Evolutionary conservation across 2,329 filamentous ascomycete species (phyloP).

Genomic region (Zymoseptoria crescenta): DNA sequence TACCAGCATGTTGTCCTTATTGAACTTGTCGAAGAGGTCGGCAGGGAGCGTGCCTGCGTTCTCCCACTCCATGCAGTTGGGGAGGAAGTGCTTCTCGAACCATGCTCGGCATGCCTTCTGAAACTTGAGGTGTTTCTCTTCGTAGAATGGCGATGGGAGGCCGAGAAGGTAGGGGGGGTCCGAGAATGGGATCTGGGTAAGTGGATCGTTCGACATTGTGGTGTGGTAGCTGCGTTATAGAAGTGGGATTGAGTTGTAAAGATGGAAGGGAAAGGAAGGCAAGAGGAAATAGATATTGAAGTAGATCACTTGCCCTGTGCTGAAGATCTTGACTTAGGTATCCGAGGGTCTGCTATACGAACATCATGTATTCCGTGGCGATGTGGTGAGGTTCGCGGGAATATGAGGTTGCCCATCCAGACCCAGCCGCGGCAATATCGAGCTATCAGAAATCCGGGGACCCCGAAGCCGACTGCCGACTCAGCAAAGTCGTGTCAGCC

Average conservation of each 20-base stretch:
- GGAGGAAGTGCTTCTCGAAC: constrained; percentile 18
- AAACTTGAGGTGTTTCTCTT: constrained; percentile 15
- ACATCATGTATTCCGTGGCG: neutral
- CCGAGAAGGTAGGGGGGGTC: constrained; percentile 16
- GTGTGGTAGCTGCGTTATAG: neutral
- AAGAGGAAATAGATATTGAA: neutral
- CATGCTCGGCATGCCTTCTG: constrained; percentile 17
- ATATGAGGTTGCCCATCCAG: neutral
- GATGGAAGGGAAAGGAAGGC: neutral
- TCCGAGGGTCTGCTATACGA: neutral
- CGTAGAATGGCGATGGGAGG: constrained; percentile 15
- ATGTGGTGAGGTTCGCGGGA: neutral
- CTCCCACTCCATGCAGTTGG: constrained; percentile 18
- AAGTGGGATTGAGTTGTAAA: neutral
- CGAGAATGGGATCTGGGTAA: constrained; percentile 15
- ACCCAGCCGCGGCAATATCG: neutral
- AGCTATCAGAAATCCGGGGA: neutral
- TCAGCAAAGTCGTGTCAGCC: neutral
- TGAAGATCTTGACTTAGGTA: neutral
- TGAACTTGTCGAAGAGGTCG: constrained; percentile 57
- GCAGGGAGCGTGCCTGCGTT: constrained; percentile 36
- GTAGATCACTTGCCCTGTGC: neutral
- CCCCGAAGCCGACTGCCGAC: neutral
- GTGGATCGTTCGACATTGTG: constrained; percentile 11
- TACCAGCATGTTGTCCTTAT: constrained; percentile 59